Evolutionary conservation across 2,329 filamentous ascomycete species (phyloP), one percentile per base, ranked within the genome.

Genomic region (Tolypocladium pustulatum): DNA sequence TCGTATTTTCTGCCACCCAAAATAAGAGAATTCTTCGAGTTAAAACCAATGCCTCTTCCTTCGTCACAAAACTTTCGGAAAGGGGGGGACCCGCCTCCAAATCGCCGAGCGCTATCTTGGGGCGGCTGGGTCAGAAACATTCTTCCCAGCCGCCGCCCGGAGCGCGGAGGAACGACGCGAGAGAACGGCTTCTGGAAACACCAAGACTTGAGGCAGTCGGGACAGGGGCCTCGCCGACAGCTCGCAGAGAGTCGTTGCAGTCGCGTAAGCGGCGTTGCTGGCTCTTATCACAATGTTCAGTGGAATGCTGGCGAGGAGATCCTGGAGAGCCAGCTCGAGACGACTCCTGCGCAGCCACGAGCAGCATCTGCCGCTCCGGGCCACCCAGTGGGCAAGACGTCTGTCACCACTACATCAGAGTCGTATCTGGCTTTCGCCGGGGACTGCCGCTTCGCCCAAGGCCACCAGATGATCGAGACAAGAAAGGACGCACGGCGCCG

Each of bases 81-180:
- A 54, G 57, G 5, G n/a, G 22, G 17, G 1, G 30, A 15, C 34
- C 38, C 36, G 6, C 17, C 22, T 22, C 52, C 61, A 22, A 49
- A 55, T 40, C 59, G 53, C 55, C 64, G 55, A 9, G 55, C 57
- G 10, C 30, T 59, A 25, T 76, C 76, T 6, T 61, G 78, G 22
- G 63, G 71, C 20, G 68, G 68, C 55, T 77, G 78, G 65, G 66
- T 81, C 56, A 75, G 67, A 58, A 77, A 68, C 57, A 70, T 82
- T 2, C 68, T 81, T 12, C 80, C 81, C 0, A 79, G 75, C 61
- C 73, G 76, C 59, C 76, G 75, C 8, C 72, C 77, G 1, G 81
- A 83, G 61, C 74, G 75, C 36, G 79, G 81, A 25, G 76, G 80
- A 12, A 82, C 80, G 1, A 58, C 69, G 49, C 76, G 78, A 43